Conservation (phyloP, 108 stramenopile genomes). For the Thalassiosira profunda region DNA sequence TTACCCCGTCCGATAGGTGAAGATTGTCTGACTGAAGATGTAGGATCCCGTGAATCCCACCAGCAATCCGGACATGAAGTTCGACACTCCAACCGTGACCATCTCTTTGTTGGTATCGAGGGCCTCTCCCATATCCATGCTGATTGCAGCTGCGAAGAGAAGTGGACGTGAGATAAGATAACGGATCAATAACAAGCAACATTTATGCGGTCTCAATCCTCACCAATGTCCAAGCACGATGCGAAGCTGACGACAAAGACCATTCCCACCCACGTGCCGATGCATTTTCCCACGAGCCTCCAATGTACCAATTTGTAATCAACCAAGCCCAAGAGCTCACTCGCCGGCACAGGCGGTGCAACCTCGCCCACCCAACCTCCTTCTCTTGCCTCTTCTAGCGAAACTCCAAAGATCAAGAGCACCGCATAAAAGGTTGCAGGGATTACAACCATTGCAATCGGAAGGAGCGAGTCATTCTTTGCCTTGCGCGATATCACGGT, state of each 20-base stretch:
- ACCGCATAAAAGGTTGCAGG: slow-evolving; percentile 83
- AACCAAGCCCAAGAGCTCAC: slow-evolving; percentile 64
- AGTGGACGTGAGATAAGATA: too few species aligned
- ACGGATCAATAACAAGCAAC: too few species aligned
- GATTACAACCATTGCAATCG: slow-evolving; percentile 82
- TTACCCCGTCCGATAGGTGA: slow-evolving; percentile 94
- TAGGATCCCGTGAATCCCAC: slow-evolving; percentile 93
- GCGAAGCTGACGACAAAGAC: slow-evolving; percentile 97
- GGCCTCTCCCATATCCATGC: slow-evolving; percentile 85
- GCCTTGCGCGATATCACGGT: slow-evolving; percentile 63
- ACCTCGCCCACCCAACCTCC: slow-evolving; percentile 78
- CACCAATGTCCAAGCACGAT: slow-evolving; percentile 94
- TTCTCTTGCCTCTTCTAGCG: slow-evolving; percentile 66
- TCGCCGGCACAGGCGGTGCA: slow-evolving; percentile 62
- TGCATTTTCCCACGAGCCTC: slow-evolving; percentile 61
- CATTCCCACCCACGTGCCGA: slow-evolving; percentile 94
- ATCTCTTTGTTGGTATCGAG: slow-evolving; percentile 95
- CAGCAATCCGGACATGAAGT: slow-evolving; percentile 79
- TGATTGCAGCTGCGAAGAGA: too few species aligned
- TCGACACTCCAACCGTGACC: slow-evolving; percentile 89
- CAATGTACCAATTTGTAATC: slow-evolving; percentile 75
- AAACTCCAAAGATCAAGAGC: slow-evolving; percentile 36
- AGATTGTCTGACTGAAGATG: slow-evolving; percentile 98
- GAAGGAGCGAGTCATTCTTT: slow-evolving; percentile 62
- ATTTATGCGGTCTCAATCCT: too few species aligned